Evolutionary conservation across 768 basidiomycete species (phyloP), one percentile per base, ranked within the genome.

Genomic region (Amyloporia xantha): DNA sequence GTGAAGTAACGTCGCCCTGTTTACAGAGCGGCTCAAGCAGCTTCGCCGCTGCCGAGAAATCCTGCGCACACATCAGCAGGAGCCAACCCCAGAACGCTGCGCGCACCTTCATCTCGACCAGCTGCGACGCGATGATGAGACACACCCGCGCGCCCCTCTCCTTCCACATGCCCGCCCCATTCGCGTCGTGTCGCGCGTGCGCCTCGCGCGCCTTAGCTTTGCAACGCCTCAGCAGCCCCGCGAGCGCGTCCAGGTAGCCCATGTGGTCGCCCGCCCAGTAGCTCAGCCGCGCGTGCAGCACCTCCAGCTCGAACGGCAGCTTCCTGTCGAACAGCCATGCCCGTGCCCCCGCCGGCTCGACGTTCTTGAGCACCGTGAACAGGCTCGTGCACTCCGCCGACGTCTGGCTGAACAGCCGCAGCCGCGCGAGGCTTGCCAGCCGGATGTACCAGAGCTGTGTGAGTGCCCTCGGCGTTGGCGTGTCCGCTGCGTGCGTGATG

Each of bases 361-460:
- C 48, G 12, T 48, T 54, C 52, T 78, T 75, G 40, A 91, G 76
- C 21, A 83, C 82, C 15, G 77, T 67, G 63, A 87, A 91, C 20
- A 92, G 74, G 66, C 89, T 89, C 9, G 78, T 82, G 62, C 84
- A 85, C 67, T 92, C 89, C 20, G 86, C 86, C 1, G 86, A 77
- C n/a, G 83, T 83, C 62, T 92, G 89, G 62, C 91, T 91, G 71
- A 84, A 90, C 41, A 92, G 77, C 40, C 89, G 81, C 39, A 92
- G 75, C 15, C 89, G 83, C 39, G 89, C 79, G 24, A 92, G 78
- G 48, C 79, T 80, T 23, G 86, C 79, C 5, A 92, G 75, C 5
- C 89, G 86, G 41, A 91, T 79, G 59, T 84, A 86, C 89, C 89
- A 92, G 24, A 91, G 77, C 86, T 91, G 50, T 17, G 43, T 2